Conservation (phyloP, 2,329 filamentous ascomycete genomes). For the Macrophomina pseudophaseolina region DNA sequence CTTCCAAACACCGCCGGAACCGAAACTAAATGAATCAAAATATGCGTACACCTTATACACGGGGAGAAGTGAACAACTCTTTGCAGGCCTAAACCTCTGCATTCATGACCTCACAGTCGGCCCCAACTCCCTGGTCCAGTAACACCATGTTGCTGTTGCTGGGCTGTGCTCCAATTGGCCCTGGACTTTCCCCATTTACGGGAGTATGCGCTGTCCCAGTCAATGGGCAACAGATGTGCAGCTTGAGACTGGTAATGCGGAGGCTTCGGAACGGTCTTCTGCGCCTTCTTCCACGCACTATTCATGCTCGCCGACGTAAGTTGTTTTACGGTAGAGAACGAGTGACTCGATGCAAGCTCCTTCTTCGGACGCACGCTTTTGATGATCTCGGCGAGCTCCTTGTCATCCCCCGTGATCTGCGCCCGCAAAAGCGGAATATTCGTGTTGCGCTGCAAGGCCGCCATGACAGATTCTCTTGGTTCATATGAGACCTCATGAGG, state of each 20-base stretch:
- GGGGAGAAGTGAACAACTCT: background rate
- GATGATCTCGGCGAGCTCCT: slow-evolving; percentile 75
- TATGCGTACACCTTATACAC: slow-evolving; percentile 10
- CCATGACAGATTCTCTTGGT: slow-evolving; percentile 79
- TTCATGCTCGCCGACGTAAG: background rate
- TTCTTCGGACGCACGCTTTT: slow-evolving; percentile 42
- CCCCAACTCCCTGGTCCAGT: background rate
- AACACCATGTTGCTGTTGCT: background rate
- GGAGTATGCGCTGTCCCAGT: background rate
- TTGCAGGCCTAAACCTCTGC: background rate
- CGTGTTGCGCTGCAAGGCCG: slow-evolving; percentile 36
- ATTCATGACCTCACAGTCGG: background rate
- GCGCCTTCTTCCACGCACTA: background rate
- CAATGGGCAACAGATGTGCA: background rate
- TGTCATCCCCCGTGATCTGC: slow-evolving; percentile 77
- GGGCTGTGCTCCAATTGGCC: background rate
- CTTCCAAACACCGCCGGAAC: background rate
- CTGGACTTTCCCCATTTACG: background rate
- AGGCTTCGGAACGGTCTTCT: background rate
- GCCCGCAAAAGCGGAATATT: slow-evolving; percentile 73
- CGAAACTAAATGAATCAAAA: background rate
- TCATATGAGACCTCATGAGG: slow-evolving; percentile 70
- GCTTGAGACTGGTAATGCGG: slow-evolving; percentile 14
- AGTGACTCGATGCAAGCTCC: background rate
- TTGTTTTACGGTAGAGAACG: background rate